Conservation (phyloP, 805 yeast genomes). For the Sungouiella thailandica region DNA sequence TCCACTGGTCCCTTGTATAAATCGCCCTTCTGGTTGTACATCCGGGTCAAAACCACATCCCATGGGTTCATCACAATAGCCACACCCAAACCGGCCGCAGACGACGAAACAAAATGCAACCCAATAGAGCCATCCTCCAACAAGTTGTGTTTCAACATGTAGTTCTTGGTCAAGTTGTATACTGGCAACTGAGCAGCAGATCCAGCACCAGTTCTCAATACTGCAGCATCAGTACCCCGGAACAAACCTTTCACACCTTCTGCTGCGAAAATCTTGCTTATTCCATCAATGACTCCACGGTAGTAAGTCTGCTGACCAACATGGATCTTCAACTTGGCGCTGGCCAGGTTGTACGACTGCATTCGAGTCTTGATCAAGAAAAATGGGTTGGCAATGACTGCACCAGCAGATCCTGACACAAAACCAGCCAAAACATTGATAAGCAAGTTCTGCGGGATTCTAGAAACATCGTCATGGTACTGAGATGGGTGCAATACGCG, state of each 20-base stretch:
- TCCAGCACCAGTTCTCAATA: conserved; percentile 91
- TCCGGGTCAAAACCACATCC: conserved; percentile 91
- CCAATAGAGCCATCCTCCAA: conserved; percentile 57
- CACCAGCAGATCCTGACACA: conserved; percentile 83
- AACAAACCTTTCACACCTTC: conserved; percentile 80
- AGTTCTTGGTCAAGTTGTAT: conserved; percentile 70
- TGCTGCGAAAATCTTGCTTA: conserved; percentile 50
- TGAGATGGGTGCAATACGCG: conserved; percentile 43
- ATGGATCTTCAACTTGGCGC: conserved; percentile 26
- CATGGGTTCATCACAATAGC: conserved; percentile 96
- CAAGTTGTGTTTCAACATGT: conserved; percentile 48
- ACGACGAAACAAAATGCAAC: conserved; percentile 68
- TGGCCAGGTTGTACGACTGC: conserved; percentile 78
- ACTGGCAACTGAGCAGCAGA: conserved; percentile 93
- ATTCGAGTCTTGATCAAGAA: conserved; percentile 91
- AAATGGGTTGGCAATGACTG: conserved; percentile 84
- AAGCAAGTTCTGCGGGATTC: conserved; percentile 34
- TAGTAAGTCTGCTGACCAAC: conserved; percentile 95
- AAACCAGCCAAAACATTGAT: conserved; percentile 81
- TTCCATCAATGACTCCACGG: conserved; percentile 62
- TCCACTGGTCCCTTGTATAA: conserved; percentile 84
- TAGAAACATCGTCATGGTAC: conserved; percentile 36
- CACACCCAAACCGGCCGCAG: conserved; percentile 85
- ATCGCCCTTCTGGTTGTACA: conserved; percentile 90
- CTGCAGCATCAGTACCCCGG: conserved; percentile 93